Evolutionary conservation across 306 rosid species (phyloP).

Genomic region (Luffa acutangula): DNA sequence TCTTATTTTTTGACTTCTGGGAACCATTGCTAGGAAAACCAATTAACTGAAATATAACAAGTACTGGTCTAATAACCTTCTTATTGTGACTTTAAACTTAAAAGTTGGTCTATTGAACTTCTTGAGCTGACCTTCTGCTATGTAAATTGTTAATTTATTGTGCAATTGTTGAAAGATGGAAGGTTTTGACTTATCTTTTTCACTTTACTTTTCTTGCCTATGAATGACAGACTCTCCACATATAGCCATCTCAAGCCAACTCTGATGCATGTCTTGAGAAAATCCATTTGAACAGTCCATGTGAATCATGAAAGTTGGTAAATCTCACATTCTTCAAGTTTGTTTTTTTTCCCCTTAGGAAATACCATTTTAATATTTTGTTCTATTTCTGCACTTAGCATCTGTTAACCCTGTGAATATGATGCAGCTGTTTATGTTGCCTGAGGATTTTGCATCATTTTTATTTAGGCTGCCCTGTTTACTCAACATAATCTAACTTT

Average conservation of each 20-base stretch:
- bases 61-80: too few species aligned
- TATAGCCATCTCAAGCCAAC: background rate
- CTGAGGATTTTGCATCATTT: background rate
- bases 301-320: conserved; percentile 77
- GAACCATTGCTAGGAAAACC: background rate
- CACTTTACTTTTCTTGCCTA: background rate
- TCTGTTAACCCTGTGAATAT: background rate
- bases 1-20: background rate
- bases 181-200: background rate
- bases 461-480: background rate
- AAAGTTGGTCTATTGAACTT: background rate
- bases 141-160: background rate
- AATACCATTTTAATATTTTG: background rate
- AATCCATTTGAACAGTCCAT: conserved; percentile 4
- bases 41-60: too few species aligned
- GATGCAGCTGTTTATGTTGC: background rate
- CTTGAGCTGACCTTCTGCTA: conserved; percentile 1
- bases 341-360: background rate
- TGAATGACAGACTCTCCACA: conserved; percentile 1
- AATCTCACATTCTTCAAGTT: background rate
- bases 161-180: background rate
- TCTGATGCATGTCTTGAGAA: background rate
- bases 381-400: background rate
- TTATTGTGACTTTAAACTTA: background rate
- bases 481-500: background rate